Percentiles rank a stretch among this genome's conserved stretches.
Evolutionary conservation across 306 rosid genomes (phyloP).

Genomic region (Cucurbita pepo): DNA sequence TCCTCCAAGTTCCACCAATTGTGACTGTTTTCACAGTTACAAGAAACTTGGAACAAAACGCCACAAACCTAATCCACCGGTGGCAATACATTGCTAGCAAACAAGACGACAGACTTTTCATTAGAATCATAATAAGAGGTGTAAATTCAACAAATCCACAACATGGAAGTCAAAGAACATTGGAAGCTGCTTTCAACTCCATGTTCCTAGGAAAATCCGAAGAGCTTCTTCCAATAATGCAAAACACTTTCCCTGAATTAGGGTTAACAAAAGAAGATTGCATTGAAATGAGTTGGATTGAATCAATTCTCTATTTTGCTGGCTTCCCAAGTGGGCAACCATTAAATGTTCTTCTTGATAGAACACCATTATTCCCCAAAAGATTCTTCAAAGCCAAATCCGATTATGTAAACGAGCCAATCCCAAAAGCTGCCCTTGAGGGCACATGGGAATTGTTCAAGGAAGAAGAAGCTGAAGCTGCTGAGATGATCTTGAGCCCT

Average conservation of each 20-base stretch:
- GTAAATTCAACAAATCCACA: not conserved
- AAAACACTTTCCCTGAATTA: conserved; percentile 5
- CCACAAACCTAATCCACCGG: conserved; percentile 1
- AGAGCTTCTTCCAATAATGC: conserved; percentile 7
- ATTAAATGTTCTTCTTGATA: conserved; percentile 9
- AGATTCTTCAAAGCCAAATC: conserved; percentile 15
- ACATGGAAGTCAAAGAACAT: not conserved
- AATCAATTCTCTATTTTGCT: conserved; percentile 4
- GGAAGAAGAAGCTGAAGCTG: not conserved
- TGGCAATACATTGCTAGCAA: conserved; percentile 6
- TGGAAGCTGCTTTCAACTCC: not conserved
- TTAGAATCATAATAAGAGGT: not conserved
- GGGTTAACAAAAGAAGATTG: not conserved
- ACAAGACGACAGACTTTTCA: conserved; percentile 1
- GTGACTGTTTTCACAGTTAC: conserved; percentile 7
- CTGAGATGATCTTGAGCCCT: not conserved
- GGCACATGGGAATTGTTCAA: conserved; percentile 4
- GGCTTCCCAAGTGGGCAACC: not conserved
- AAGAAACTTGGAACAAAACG: conserved; percentile 3
- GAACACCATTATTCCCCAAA: not conserved
- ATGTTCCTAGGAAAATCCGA: conserved; percentile 8
- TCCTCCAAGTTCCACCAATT: conserved; percentile 4
- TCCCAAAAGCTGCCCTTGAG: not conserved
- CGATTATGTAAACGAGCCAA: conserved; percentile 12
- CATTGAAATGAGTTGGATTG: conserved; percentile 13